Evolutionary conservation across 2,329 filamentous ascomycete genomes (phyloP).

Genomic region (Aspergillus niger): DNA sequence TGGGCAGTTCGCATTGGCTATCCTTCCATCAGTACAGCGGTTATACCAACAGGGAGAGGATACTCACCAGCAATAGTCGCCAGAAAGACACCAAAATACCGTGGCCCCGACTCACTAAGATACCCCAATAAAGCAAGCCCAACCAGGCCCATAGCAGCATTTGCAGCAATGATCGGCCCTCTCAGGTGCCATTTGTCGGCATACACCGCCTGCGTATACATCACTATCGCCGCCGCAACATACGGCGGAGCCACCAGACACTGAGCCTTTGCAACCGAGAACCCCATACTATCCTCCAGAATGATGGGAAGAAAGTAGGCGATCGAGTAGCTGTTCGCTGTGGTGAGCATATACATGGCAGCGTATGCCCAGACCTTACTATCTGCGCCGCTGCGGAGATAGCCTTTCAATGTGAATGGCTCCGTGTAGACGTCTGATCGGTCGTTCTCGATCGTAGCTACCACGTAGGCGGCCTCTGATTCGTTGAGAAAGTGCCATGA

Average conservation of each 20-base stretch:
- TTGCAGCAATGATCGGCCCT: slow-evolving; percentile 65
- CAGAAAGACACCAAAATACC: slow-evolving; percentile 74
- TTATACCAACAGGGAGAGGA: not conserved
- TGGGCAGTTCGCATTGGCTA: slow-evolving; percentile 24
- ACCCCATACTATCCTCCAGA: slow-evolving; percentile 63
- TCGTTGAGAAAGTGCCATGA: slow-evolving; percentile 32
- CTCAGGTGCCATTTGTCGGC: slow-evolving; percentile 67
- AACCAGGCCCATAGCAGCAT: slow-evolving; percentile 65
- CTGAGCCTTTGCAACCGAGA: slow-evolving; percentile 64
- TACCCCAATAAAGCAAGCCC: slow-evolving; percentile 72
- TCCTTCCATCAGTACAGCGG: not conserved
- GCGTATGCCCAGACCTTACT: slow-evolving; percentile 59
- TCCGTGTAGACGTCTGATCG: slow-evolving; percentile 54
- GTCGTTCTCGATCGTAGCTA: slow-evolving; percentile 55
- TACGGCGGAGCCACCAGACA: slow-evolving; percentile 69
- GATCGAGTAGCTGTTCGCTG: slow-evolving; percentile 74
- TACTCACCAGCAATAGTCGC: slow-evolving; percentile 71
- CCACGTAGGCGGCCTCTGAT: slow-evolving; percentile 51
- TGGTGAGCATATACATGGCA: slow-evolving; percentile 56
- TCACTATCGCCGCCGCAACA: slow-evolving; percentile 76
- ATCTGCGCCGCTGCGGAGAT: slow-evolving; percentile 51
- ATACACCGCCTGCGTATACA: slow-evolving; percentile 58
- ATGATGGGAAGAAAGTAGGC: slow-evolving; percentile 81
- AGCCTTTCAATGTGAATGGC: slow-evolving; percentile 51
- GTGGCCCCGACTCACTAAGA: slow-evolving; percentile 53